phyloP scores from a whole-genome alignment of 345 rosid species.

The Hirschfeldia incana region DNA sequence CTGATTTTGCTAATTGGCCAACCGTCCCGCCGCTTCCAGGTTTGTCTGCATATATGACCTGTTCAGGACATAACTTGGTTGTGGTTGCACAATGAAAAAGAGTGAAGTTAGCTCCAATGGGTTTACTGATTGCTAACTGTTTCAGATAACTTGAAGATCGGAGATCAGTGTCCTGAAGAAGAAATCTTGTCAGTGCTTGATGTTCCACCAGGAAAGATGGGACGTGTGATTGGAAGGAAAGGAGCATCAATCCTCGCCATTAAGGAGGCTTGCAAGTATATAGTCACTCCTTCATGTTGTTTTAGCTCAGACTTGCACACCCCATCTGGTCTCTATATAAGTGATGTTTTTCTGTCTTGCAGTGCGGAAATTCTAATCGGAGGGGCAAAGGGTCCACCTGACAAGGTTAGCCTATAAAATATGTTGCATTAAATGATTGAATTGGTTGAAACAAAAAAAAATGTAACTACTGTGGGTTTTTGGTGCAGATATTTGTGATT shows the following conservation, averaged over 20 bases:
- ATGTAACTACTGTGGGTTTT: neutral
- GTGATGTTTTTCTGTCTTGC: conserved; percentile 28
- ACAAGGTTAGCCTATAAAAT: conserved; percentile 61
- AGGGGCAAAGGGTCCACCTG: conserved; percentile 86
- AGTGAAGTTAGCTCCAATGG: conserved; percentile 2
- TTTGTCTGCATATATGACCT: conserved; percentile 19
- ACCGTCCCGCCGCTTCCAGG: conserved; percentile 75
- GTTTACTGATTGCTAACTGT: conserved; percentile 5
- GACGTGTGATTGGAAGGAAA: conserved; percentile 81
- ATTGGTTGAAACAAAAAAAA: neutral
- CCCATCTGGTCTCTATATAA: neutral
- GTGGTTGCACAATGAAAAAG: neutral
- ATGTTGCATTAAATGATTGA: neutral
- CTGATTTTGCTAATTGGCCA: conserved; percentile 79
- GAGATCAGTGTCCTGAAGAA: conserved; percentile 56
- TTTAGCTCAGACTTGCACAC: neutral
- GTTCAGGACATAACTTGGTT: neutral
- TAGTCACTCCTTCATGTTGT: conserved; percentile 22
- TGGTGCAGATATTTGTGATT: conserved; percentile 69
- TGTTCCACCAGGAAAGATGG: conserved; percentile 93
- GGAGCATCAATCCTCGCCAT: conserved; percentile 77
- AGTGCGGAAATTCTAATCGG: conserved; percentile 87
- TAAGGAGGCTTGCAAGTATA: conserved; percentile 85
- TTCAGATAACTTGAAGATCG: conserved; percentile 54
- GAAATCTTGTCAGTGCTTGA: conserved; percentile 82